Base-by-base conservation (phyloP, 768 basidiomycete species). In the Lactifluus rugatus region DNA sequence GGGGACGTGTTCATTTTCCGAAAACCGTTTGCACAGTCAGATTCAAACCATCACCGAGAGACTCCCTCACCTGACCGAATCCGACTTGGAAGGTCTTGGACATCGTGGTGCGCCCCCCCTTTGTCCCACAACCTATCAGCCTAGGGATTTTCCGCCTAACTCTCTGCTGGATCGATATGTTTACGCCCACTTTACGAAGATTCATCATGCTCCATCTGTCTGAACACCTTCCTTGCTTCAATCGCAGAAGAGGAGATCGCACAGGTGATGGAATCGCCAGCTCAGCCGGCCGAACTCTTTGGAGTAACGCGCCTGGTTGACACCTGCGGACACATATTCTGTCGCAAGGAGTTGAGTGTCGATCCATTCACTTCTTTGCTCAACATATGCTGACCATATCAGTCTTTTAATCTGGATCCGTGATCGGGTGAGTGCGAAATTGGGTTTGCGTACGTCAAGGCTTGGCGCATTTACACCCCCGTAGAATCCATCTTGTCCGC, bases 231-330 rank as follows among this genome's bases (percentile, higher is more conserved):
- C 65, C 74, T 78, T n/a, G 80, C 85, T 11, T 72, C 85, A 17
- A 68, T 91, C 23, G 79, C 87, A 1, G 85, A 90, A 62, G 86
- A 89, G 66, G 88, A 92, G 69, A 77, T 77, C 51, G 85, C 86
- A 0, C 65, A 72, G 23, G 89, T 76, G 7, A 85, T 90, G 83
- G 87, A 90, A 65, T 86, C 87, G 1, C 87, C 88, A 4, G 85
- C 87, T 9, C 78, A 85, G 60, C 78, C 86, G 16, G 62, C 74
- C n/a, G 84, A 88, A 61, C 77, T 82, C 37, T 69, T 86, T 1
- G 89, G 89, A 3, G 81, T 90, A 21, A 87, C 87, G 21, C 78
- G 74, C 62, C 71, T 92, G 23, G 50, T 36, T 13, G 44, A 68
- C 45, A 70, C 69, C 1, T 76, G 74, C 58, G 68, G 70, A 3